These are phyloP conservation scores for Funneliformis caledonium DNA, from an alignment of 371 early-diverging fungal species.

Conservation along the genomic window DNA sequence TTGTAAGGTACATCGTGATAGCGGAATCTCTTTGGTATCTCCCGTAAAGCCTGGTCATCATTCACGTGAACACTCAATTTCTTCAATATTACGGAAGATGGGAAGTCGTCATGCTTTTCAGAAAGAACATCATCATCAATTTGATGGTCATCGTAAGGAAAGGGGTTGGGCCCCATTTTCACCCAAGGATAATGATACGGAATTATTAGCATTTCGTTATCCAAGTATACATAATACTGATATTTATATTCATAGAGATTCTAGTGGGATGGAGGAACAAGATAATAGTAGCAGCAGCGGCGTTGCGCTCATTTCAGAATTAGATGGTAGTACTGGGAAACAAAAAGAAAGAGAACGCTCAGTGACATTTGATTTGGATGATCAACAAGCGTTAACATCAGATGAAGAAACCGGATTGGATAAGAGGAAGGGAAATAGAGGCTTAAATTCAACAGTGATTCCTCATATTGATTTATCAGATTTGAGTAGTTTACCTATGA, in stretches of 20 bases:
- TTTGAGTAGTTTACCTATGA: background rate
- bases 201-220: constrained; percentile 37
- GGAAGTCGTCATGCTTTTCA: background rate
- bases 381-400: background rate
- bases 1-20: background rate
- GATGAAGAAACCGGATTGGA: background rate
- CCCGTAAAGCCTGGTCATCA: background rate
- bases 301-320: background rate
- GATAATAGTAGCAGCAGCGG: constrained; percentile 14
- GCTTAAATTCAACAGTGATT: background rate
- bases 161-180: background rate
- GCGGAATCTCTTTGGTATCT: constrained; percentile 2
- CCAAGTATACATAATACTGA: constrained; percentile 10
- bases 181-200: constrained; percentile 12
- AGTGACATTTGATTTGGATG: constrained; percentile 19
- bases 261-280: background rate
- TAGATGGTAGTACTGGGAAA: background rate
- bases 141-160: constrained; percentile 9
- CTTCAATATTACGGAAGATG: constrained; percentile 16
- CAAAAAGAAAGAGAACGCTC: constrained; percentile 5
- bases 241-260: background rate
- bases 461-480: background rate
- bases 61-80: constrained; percentile 25
- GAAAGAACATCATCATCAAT: background rate
- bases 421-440: background rate